Percentiles rank a stretch among this genome's conserved stretches.
Conservation (phyloP, 176 grass and related monocot genomes). For the Eleusine indica region DNA sequence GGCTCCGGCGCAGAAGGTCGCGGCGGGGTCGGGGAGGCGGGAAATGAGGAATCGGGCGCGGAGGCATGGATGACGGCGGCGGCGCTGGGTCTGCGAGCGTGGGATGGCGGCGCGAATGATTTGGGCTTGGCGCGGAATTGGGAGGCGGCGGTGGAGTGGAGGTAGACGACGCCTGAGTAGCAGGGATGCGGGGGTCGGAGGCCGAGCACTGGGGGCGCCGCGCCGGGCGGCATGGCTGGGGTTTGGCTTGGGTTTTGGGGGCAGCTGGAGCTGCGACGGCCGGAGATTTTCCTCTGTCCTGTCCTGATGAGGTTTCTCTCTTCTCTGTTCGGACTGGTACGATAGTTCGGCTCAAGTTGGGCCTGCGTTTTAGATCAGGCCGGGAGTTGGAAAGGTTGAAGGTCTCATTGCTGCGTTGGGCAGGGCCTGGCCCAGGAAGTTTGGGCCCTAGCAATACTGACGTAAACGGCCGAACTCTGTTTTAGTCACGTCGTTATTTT, state of each 20-base stretch:
- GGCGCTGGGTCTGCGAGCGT: background rate
- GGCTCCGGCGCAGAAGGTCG: conserved; percentile 22
- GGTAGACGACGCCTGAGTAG: conserved; percentile 32
- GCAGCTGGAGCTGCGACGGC: background rate
- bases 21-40: conserved; percentile 40
- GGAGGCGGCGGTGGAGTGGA: conserved; percentile 5
- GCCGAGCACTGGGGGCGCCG: background rate
- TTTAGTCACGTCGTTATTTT: background rate
- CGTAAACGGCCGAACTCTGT: background rate
- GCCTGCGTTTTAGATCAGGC: background rate
- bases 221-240: conserved; percentile 46
- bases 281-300: background rate
- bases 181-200: background rate
- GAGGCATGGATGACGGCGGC: conserved; percentile 40
- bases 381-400: background rate
- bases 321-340: background rate
- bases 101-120: background rate
- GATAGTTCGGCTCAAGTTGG: background rate
- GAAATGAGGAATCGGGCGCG: conserved; percentile 22
- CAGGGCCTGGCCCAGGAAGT: background rate
- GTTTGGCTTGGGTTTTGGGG: conserved; percentile 43
- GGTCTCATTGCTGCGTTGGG: background rate
- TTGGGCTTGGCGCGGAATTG: background rate
- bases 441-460: background rate
- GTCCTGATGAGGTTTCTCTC: background rate